Evolutionary conservation across 1,284 basidiomycete species (phyloP), one percentile per base, ranked within the genome.

Genomic region (Sanguinoderma infundibulare): DNA sequence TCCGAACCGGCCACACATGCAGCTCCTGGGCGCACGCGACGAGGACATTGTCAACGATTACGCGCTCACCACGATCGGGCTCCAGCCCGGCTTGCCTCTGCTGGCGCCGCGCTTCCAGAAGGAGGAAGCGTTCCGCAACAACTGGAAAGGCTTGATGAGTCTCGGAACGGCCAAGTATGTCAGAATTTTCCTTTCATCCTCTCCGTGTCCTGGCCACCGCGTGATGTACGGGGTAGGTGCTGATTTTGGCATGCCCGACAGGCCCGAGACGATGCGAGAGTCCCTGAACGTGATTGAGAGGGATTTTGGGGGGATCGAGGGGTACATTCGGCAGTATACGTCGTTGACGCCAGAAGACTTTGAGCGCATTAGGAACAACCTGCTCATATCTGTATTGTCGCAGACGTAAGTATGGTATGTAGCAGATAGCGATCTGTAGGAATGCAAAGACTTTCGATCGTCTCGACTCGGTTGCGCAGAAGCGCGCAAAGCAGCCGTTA

Each of bases 1-100:
- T 34, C 34, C 12, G 36, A 38, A n/a, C 17, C 9, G 8, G 20
- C n/a, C 10, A 28, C 50, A 53, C 62, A n/a, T n/a, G n/a, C n/a
- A 81, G 80, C 67, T 79, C 20, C 72, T 81, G 10, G 79, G 79
- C 2, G 78, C 76, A n/a, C 56, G 66, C 30, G 79, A 82, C 64
- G 74, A 76, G 9, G 72, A 74, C 36, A 80, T 83, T 44, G 67
- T 72, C 14, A 24, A 73, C 32, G 79, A 83, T 61, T 82, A 83
- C 59, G 62, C 72, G 0, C 67, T 82, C 24, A 79, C 80, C 1
- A 73, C 74, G n/a, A 53, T 75, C 35, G 80, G 78, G 0, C 69
- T 81, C 7, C 73, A 74, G 58, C 79, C 78, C 6, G 70, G 69
- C 14, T 55, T 77, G 9, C 73, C 74, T 5, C 57, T 73, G 17